Conservation (phyloP, 2,329 filamentous ascomycete species). For the Beauveria medogensis region DNA sequence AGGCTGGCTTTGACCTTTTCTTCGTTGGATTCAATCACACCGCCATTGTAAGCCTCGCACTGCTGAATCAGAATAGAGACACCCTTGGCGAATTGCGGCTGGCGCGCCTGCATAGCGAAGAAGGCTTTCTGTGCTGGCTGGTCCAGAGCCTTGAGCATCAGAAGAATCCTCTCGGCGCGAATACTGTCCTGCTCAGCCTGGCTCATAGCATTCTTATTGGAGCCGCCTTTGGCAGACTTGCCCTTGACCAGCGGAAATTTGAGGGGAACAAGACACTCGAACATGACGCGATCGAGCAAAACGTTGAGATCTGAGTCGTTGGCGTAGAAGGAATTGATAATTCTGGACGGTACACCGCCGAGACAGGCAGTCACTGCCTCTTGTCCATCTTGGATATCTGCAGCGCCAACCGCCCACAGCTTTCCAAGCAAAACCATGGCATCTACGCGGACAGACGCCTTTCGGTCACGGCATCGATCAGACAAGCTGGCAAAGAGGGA, state of each 20-base stretch:
- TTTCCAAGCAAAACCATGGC: conserved; percentile 78
- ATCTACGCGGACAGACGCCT: conserved; percentile 70
- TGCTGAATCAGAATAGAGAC: conserved; percentile 68
- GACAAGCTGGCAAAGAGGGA: conserved; percentile 76
- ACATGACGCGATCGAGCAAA: conserved; percentile 75
- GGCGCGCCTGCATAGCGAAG: conserved; percentile 74
- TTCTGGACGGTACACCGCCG: conserved; percentile 71
- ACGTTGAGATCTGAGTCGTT: conserved; percentile 83
- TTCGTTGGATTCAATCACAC: conserved; percentile 66
- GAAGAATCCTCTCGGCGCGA: conserved; percentile 73
- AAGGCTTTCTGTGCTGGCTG: conserved; percentile 75
- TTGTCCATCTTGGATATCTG: conserved; percentile 76
- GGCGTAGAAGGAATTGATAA: conserved; percentile 82
- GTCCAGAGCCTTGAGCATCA: conserved; percentile 73
- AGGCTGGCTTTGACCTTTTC: conserved; percentile 63
- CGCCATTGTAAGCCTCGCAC: conserved; percentile 88
- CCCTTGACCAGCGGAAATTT: conserved; percentile 63
- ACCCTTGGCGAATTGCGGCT: conserved; percentile 64
- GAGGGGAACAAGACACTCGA: conserved; percentile 84
- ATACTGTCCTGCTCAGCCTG: conserved; percentile 66
- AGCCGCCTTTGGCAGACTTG: conserved; percentile 53
- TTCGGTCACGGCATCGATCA: conserved; percentile 82
- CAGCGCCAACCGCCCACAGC: conserved; percentile 88
- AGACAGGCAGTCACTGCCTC: conserved; percentile 69
- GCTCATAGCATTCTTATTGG: conserved; percentile 32